phyloP scores from a whole-genome alignment of 73 alveolate genomes.

The Stentor coeruleus region DNA sequence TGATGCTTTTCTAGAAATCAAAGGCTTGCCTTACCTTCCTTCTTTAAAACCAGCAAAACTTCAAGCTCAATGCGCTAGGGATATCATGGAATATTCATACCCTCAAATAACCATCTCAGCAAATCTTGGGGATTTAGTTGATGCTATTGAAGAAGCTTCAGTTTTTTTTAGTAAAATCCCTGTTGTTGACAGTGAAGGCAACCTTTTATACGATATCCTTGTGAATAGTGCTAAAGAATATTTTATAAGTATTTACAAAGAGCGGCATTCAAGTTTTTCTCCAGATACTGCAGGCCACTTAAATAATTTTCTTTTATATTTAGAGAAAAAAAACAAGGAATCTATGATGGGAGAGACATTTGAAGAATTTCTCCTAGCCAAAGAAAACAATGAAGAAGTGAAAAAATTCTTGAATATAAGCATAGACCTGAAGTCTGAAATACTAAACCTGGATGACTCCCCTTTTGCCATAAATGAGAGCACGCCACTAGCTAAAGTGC shows the following conservation, averaged over 20 bases:
- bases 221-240: background rate
- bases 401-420: too few species aligned
- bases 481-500: slow-evolving; percentile 73
- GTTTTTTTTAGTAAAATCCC: background rate
- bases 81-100: slow-evolving; percentile 44
- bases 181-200: slow-evolving; percentile 14
- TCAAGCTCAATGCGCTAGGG: slow-evolving; percentile 67
- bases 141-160: background rate
- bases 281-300: background rate
- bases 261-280: background rate
- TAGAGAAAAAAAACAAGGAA: background rate
- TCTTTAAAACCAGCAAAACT: slow-evolving; percentile 58
- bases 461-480: slow-evolving; percentile 68
- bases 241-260: background rate
- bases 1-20: slow-evolving; percentile 76
- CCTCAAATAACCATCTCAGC: background rate
- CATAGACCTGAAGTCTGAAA: slow-evolving; percentile 59
- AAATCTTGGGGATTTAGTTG: background rate
- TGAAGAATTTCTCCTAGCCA: background rate
- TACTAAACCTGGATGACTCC: slow-evolving; percentile 58
- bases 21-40: slow-evolving; percentile 85
- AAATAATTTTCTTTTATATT: too few species aligned
- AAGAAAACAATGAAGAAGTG: background rate
- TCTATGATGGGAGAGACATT: background rate
- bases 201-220: background rate